Evolutionary conservation across 2,329 filamentous ascomycete species (phyloP), one percentile per base, ranked within the genome.

Genomic region (Pseudocercospora ulei): DNA sequence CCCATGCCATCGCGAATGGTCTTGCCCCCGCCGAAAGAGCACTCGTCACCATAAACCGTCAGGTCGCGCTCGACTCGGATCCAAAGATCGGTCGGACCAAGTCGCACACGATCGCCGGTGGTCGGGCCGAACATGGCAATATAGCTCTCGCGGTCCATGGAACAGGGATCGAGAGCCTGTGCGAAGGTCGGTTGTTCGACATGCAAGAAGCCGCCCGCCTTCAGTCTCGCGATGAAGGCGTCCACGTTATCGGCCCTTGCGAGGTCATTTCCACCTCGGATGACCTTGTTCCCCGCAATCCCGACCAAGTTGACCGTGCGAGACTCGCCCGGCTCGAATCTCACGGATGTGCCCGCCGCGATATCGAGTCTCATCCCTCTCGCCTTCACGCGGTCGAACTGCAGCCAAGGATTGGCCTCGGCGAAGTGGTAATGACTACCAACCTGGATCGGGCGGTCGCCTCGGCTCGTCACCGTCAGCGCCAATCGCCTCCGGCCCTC

Each of bases 401-500:
- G 75, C 35, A 96, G 72, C 60, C 83, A 76, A 0, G 86, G 83
- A 62, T 96, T 96, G n/a, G 78, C 81, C 66, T 96, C 88, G 56
- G 93, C 76, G 60, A 96, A 93, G 64, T 95, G 88, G 61, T 94
- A 96, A 64, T 96, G 88, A 19, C 85, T 93, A 19, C 88, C 88
- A 43, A 83, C 71, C 69, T 95, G 87, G 44, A 95, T 81, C 1
- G 88, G 88, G 19, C 88, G 70, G 62, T 96, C 88, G 4, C 88
- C 88, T 53, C 74, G 82, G 62, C 83, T 94, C 47, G 79, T 86
- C 25, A 96, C 83, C 56, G 70, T 76, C 24, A 96, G 65, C 43
- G 65, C 71, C 48, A 87, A 78, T 44, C 87, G 73, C 62, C 74
- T 78, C 37, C 85, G 72, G 24, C 79, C 80, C 52, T 78, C 71